Conservation (phyloP, 306 rosid genomes). For the Castanospermum australe region DNA sequence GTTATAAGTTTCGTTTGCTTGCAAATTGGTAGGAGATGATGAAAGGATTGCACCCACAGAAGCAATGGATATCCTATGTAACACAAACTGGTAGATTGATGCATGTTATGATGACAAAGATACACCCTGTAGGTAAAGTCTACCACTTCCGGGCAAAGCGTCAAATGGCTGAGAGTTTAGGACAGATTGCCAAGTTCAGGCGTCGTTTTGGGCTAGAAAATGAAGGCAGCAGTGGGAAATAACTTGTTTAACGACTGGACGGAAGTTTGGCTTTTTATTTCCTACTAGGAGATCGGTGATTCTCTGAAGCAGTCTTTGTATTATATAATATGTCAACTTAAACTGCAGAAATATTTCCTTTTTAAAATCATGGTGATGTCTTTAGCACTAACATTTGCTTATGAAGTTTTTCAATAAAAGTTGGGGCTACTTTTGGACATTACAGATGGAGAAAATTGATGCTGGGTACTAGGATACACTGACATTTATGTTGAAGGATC, state of each 20-base stretch:
- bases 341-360: slow-evolving; percentile 1
- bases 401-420: not conserved
- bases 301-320: not conserved
- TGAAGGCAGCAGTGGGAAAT: slow-evolving; percentile 38
- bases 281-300: not conserved
- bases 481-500: not conserved
- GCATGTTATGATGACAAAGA: slow-evolving; percentile 86
- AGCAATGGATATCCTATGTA: slow-evolving; percentile 92
- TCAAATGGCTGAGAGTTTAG: slow-evolving; percentile 81
- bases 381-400: not conserved
- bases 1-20: not conserved
- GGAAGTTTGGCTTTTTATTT: slow-evolving; percentile 22
- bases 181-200: slow-evolving; percentile 87
- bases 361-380: not conserved
- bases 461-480: not conserved
- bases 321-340: not conserved
- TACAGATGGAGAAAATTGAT: not conserved
- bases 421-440: not conserved
- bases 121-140: slow-evolving; percentile 84
- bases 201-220: slow-evolving; percentile 64
- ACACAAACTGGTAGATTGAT: slow-evolving; percentile 89
- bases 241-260: slow-evolving; percentile 8
- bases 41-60: slow-evolving; percentile 94
- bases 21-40: slow-evolving; percentile 52
- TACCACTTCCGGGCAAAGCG: slow-evolving; percentile 88